phyloP scores from a whole-genome alignment of 768 basidiomycete genomes.

The Favolaschia claudopus region DNA sequence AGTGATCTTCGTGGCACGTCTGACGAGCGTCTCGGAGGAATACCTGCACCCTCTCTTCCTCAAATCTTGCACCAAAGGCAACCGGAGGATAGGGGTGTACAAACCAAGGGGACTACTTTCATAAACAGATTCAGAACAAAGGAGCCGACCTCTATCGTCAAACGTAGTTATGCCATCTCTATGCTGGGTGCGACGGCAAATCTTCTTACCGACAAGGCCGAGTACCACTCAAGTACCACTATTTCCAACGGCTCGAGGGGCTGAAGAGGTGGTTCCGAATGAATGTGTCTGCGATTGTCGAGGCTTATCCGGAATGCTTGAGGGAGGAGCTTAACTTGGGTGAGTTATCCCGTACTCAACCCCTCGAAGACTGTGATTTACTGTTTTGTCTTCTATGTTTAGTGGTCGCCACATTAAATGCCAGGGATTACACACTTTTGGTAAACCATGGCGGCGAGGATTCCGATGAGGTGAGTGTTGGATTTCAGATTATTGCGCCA shows the following conservation, averaged over 20 bases:
- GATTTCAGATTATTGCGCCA: no score
- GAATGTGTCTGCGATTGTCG: constrained; percentile 54
- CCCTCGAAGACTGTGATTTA: background rate
- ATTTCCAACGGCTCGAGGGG: constrained; percentile 49
- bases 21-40: constrained; percentile 23
- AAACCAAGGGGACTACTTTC: background rate
- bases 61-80: background rate
- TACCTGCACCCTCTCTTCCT: background rate
- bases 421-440: constrained; percentile 60
- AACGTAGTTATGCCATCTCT: constrained; percentile 3
- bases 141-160: constrained; percentile 33
- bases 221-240: constrained; percentile 55
- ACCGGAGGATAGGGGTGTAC: background rate
- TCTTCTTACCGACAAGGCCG: constrained; percentile 55
- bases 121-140: background rate
- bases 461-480: constrained; percentile 5
- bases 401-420: constrained; percentile 61
- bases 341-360: constrained; percentile 5
- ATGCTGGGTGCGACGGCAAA: constrained; percentile 47
- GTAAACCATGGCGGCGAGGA: constrained; percentile 34
- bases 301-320: constrained; percentile 39
- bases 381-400: background rate
- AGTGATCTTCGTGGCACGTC: constrained; percentile 40
- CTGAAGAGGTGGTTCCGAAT: constrained; percentile 58
- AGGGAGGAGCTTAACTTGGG: constrained; percentile 47